Conservation (phyloP, 2,329 filamentous ascomycete genomes). For the Ceratocystis albifundus region DNA sequence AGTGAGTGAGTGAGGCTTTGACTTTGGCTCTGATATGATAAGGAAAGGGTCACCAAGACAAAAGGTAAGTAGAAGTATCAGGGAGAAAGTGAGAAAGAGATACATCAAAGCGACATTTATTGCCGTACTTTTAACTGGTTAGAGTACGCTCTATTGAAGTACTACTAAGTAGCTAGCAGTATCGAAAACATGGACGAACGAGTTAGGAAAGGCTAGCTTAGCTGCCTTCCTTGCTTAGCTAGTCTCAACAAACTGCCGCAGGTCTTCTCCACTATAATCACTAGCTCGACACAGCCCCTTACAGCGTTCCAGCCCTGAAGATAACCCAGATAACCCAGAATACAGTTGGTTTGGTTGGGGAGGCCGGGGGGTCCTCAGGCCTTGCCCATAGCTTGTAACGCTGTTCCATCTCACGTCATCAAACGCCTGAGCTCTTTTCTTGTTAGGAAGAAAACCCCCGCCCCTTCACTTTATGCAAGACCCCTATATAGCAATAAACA, state of each 20-base stretch:
- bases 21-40: not conserved
- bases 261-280: not conserved
- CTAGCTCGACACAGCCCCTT: not conserved
- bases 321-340: not conserved
- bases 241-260: not conserved
- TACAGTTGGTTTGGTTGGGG: not conserved
- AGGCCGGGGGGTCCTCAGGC: not conserved
- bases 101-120: not conserved
- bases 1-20: too few relatives aligned
- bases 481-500: not conserved
- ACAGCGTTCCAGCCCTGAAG: not conserved
- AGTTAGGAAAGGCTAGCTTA: not conserved
- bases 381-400: conserved; percentile 1
- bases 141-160: not conserved
- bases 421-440: not conserved
- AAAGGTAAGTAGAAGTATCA: not conserved
- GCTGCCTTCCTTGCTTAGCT: not conserved
- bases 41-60: not conserved
- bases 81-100: not conserved
- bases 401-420: not conserved
- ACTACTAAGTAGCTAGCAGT: not conserved
- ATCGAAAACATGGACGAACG: too few relatives aligned
- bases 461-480: not conserved
- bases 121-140: not conserved
- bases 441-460: not conserved